phyloP scores from a whole-genome alignment of 2,329 filamentous ascomycete species.

The Lasiodiplodia hormozganensis region DNA sequence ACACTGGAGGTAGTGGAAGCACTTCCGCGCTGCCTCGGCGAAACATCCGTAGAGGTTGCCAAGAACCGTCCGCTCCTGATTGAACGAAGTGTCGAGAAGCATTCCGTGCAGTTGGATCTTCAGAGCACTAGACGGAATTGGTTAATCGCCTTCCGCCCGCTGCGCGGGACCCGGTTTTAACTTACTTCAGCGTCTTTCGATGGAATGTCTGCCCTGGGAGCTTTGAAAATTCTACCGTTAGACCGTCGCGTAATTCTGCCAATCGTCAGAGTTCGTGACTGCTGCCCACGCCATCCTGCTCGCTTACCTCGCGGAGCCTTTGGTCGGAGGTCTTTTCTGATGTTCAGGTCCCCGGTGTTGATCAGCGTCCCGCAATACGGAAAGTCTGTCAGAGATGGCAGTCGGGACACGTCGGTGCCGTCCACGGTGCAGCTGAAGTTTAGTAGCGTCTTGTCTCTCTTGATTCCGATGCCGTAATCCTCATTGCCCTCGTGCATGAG shows the following conservation, averaged over 20 bases:
- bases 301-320: conserved; percentile 57
- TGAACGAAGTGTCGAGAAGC: conserved; percentile 82
- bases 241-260: conserved; percentile 67
- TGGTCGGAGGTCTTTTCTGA: conserved; percentile 72
- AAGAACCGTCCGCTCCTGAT: conserved; percentile 72
- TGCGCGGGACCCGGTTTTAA: conserved; percentile 10
- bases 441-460: conserved; percentile 77
- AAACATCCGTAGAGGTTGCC: conserved; percentile 80
- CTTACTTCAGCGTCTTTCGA: conserved; percentile 75
- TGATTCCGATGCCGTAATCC: conserved; percentile 81
- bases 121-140: conserved; percentile 61
- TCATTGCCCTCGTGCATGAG: conserved; percentile 81
- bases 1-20: conserved; percentile 66
- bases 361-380: conserved; percentile 89
- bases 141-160: conserved; percentile 32
- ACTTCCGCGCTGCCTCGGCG: conserved; percentile 77
- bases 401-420: conserved; percentile 31
- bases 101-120: conserved; percentile 85
- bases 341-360: conserved; percentile 74
- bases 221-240: conserved; percentile 80
- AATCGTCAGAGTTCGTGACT: not conserved
- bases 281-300: not conserved
- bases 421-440: conserved; percentile 76
- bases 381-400: conserved; percentile 59
- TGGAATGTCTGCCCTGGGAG: conserved; percentile 79